These are phyloP conservation scores for Quercus rubra DNA, from an alignment of 306 rosid species.

Conservation along the genomic window DNA sequence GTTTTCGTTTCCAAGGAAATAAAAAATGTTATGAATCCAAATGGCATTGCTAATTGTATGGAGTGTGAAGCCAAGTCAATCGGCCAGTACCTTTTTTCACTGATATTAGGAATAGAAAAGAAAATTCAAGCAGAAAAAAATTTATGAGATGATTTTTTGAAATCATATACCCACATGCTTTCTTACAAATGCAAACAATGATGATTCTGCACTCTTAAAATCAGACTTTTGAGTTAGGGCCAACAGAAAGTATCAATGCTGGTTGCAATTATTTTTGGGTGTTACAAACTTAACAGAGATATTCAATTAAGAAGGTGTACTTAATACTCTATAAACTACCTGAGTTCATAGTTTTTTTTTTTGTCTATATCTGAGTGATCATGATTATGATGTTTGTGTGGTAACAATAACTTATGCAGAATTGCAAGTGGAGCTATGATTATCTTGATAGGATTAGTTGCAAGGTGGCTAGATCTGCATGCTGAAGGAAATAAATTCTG, in stretches of 20 bases:
- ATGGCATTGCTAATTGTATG: too few relatives aligned
- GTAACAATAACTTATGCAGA: constrained; percentile 41
- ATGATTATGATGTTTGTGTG: not conserved
- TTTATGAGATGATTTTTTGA: too few relatives aligned
- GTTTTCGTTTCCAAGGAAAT: too few relatives aligned
- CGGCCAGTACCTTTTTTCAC: too few relatives aligned
- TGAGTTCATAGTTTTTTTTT: not conserved
- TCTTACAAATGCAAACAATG: not conserved
- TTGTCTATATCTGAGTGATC: constrained; percentile 1
- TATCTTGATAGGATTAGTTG: constrained; percentile 63
- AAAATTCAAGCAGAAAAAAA: too few relatives aligned
- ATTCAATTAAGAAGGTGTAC: not conserved
- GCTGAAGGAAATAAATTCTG: constrained; percentile 52
- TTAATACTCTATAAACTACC: not conserved
- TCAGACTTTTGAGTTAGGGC: not conserved
- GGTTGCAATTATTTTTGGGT: not conserved
- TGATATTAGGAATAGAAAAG: too few relatives aligned
- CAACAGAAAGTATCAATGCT: not conserved
- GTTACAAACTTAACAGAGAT: not conserved
- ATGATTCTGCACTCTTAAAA: not conserved
- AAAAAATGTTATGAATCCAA: too few relatives aligned
- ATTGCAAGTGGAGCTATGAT: constrained; percentile 74
- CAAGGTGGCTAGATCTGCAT: constrained; percentile 64
- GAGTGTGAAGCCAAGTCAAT: too few relatives aligned
- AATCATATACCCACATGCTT: too few relatives aligned